These are phyloP conservation scores for Chaetomium strumarium DNA, from an alignment of 2,329 filamentous ascomycete species.

Conservation along the genomic window DNA sequence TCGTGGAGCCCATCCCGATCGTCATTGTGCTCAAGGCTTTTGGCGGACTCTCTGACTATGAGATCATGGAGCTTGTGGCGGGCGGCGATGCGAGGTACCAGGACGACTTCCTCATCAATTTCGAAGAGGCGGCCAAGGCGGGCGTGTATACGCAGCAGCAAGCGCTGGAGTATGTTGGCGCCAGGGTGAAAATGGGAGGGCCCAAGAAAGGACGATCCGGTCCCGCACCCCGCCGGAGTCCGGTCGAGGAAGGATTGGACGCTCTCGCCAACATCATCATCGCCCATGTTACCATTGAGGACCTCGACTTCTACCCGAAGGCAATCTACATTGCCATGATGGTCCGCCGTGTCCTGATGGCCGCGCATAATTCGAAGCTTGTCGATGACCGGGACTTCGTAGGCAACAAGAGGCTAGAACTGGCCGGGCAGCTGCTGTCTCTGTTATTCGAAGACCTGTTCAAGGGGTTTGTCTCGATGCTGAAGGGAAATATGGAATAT, in stretches of 20 bases:
- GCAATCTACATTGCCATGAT: constrained; percentile 95
- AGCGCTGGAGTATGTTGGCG: constrained; percentile 86
- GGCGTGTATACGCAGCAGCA: constrained; percentile 91
- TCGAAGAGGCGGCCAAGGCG: constrained; percentile 81
- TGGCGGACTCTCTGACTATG: constrained; percentile 88
- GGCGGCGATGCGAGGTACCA: constrained; percentile 85
- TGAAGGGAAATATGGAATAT: constrained; percentile 93
- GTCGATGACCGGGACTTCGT: constrained; percentile 98
- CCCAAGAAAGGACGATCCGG: constrained; percentile 38
- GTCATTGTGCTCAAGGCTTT: constrained; percentile 90
- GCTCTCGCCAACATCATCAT: constrained; percentile 89
- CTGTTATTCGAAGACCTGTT: constrained; percentile 96
- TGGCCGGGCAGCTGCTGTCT: constrained; percentile 90
- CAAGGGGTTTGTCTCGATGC: constrained; percentile 84
- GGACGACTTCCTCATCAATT: constrained; percentile 91
- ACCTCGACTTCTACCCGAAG: constrained; percentile 94
- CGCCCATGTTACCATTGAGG: constrained; percentile 86
- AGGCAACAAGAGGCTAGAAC: constrained; percentile 90
- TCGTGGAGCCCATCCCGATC: constrained; percentile 91
- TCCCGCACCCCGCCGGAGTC: constrained; percentile 57
- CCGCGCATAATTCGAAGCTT: constrained; percentile 77
- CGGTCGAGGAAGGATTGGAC: constrained; percentile 87
- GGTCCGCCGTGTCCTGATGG: constrained; percentile 94
- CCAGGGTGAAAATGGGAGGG: constrained; percentile 80
- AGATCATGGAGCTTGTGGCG: constrained; percentile 86